Evolutionary conservation across 176 grass and related monocot genomes (phyloP).

Genomic region (Zea mays): Zm-B73-REFERENCE-NAM-5.0 NC_050096.1:50520501-50521000

Average conservation of each 20-base stretch:
- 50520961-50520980: too few relatives aligned
- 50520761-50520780: conserved; percentile 17
- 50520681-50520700: not conserved
- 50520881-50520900: conserved; percentile 26
- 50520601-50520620: not conserved
- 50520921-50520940: too few relatives aligned
- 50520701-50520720: not conserved
- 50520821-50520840: not conserved
- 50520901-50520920: too few relatives aligned
- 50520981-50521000: too few relatives aligned
- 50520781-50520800: not conserved
- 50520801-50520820: not conserved
- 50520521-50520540: conserved; percentile 53
- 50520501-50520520: conserved; percentile 78
- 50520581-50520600: conserved; percentile 21
- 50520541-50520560: conserved; percentile 25
- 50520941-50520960: too few relatives aligned
- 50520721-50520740: conserved; percentile 26
- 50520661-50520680: not conserved
- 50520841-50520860: not conserved
- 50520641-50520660: conserved; percentile 10
- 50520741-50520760: conserved; percentile 8
- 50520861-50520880: not conserved
- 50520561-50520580: not conserved
- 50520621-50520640: not conserved